Percentiles rank a stretch among this genome's conserved stretches.
phyloP scores from a whole-genome alignment of 495 filamentous ascomycete species.

The Penicillium samsonianum region DNA sequence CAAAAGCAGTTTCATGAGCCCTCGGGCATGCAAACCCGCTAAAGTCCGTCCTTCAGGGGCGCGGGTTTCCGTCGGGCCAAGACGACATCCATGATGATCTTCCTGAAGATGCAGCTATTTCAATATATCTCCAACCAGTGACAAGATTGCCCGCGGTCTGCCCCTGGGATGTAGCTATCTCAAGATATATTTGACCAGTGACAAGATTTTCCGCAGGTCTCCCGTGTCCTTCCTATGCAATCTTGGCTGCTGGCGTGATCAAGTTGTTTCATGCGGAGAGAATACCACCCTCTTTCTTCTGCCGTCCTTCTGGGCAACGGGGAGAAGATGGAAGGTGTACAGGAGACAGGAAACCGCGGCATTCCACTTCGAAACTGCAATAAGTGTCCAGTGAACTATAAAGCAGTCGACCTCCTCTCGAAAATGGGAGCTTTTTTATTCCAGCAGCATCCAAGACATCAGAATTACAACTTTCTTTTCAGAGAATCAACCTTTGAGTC shows the following conservation, averaged over 20 bases:
- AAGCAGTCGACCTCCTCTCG: background rate
- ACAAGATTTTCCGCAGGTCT: background rate
- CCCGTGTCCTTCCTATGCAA: background rate
- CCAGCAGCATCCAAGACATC: background rate
- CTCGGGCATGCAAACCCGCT: slow-evolving; percentile 8
- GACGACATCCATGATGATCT: slow-evolving; percentile 9
- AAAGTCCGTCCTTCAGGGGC: slow-evolving; percentile 6
- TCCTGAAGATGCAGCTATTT: slow-evolving; percentile 6
- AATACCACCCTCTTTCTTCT: slow-evolving; percentile 13
- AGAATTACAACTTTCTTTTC: background rate
- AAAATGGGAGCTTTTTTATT: background rate
- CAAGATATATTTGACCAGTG: background rate
- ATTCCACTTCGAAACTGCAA: background rate
- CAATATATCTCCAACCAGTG: slow-evolving; percentile 15
- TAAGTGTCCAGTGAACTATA: background rate
- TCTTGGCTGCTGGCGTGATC: background rate
- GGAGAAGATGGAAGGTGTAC: background rate
- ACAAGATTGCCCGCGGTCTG: slow-evolving; percentile 1
- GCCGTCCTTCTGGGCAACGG: slow-evolving; percentile 5
- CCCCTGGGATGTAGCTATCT: background rate
- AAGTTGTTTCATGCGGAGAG: background rate
- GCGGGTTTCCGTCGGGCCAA: slow-evolving; percentile 34
- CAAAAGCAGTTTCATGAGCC: background rate
- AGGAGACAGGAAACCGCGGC: background rate
- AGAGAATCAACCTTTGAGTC: background rate